Evolutionary conservation across 371 early-diverging fungal species (phyloP), one percentile per base, ranked within the genome.

Genomic region (Paraphysoderma sedebokerense): DNA sequence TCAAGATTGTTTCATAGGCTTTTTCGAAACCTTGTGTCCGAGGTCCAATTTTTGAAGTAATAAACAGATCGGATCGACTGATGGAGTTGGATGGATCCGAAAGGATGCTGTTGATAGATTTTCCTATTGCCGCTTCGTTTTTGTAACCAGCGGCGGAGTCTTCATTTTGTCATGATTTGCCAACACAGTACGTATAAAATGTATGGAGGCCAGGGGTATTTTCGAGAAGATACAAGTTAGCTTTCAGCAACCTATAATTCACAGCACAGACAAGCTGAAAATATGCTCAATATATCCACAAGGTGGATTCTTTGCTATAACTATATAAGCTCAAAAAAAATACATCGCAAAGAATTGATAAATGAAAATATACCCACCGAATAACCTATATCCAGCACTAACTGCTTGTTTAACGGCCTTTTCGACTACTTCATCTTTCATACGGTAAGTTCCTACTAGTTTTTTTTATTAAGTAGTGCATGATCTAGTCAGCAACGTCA

Each of bases 11-110:
- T 38, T 52, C n/a, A 19, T 54, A 44, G n/a, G 63, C 52, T 31
- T 64, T 57, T 1, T 61, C 83, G 48, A 70, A 78, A 22, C 90
- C 89, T 61, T 86, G 86, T 58, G 85, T 68, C 48, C 66, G 70
- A 23, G 92, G 88, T 0, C 85, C 72, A 36, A 98, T 73, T 59
- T 98, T 98, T 41, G 86, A 85, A 0, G 92, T 90, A 38, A 98
- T 72, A 70, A 93, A 98, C 1, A 98, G 37, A 24, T 92, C 89
- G 31, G 77, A 52, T n/a, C 98, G 68, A 32, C 61, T 52, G 0
- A 90, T 49, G n/a, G 57, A 60, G 20, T 71, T 69, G 3, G 61
- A 50, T 38, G 8, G 17, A 15, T 78, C 66, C 3, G 55, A 51
- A 41, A 93, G 68, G 23, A 77, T 59, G 22, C 77, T 66, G 6